Conservation (phyloP, 805 yeast species). For the Candida insectorum region DNA sequence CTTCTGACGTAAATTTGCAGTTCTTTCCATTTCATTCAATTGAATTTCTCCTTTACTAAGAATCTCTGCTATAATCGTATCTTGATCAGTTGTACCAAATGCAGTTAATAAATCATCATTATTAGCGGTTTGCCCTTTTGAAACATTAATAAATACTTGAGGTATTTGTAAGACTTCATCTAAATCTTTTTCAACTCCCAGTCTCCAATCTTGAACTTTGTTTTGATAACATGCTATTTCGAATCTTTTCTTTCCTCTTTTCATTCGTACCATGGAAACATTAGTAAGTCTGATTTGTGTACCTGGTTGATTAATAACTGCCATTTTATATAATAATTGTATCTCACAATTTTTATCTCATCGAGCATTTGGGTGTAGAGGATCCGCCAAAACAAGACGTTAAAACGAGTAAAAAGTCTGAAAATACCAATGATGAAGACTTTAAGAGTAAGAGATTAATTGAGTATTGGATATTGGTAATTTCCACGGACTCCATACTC, state of each 20-base stretch:
- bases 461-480: too few species aligned
- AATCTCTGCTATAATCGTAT: constrained; percentile 75
- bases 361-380: too few species aligned
- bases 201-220: constrained; percentile 93
- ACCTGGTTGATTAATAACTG: constrained; percentile 76
- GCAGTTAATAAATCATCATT: constrained; percentile 72
- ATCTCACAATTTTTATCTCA: too few species aligned
- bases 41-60: constrained; percentile 91
- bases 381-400: too few species aligned
- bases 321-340: too few species aligned
- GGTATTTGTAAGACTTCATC: constrained; percentile 96
- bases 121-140: constrained; percentile 91
- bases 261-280: constrained; percentile 88
- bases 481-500: too few species aligned
- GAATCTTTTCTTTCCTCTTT: constrained; percentile 85
- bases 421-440: too few species aligned
- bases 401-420: too few species aligned
- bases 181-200: constrained; percentile 82
- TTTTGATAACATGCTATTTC: constrained; percentile 97
- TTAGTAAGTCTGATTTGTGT: constrained; percentile 89
- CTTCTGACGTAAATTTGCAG: constrained; percentile 64
- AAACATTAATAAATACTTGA: constrained; percentile 89
- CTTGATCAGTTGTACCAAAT: constrained; percentile 74
- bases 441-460: too few species aligned
- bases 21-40: constrained; percentile 89